Base-by-base conservation (phyloP, 1,284 basidiomycete species). In the Cystobasidiaceae sp. region DNA sequence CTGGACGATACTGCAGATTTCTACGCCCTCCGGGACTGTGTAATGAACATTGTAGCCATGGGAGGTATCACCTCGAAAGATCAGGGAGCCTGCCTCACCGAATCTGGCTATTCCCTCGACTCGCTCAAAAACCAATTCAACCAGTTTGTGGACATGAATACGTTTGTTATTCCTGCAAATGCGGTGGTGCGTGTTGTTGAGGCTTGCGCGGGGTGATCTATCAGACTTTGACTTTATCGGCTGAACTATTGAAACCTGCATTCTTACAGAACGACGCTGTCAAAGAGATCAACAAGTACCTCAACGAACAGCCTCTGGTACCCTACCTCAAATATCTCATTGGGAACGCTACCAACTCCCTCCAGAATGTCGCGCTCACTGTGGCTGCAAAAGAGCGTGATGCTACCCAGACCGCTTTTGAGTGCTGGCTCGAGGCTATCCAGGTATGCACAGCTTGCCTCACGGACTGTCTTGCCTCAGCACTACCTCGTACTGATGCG, bases 291-390 rank as follows among this genome's bases (percentile, higher is more conserved):
- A 64, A 44, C 11, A 45, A 51, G 6, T 64, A 56, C 17, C 30
- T 64, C 0, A 30, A 55, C 33, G 45, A 39, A 3, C 30, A 46
- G 21, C 51, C 55, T 21, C 61, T 64, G 9, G 52, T 56, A 4
- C 61, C 61, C 13, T 28, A 44, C 15, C 45, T 60, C 46, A 50
- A 62, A 27, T 62, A 62, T 25, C 51, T 56, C 61, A 56, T 64
- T 32, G 52, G 61, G 27, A 64, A 64, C 30, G 51, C 61, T 8
- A 33, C 61, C 32, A 11, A 55, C 19, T 51, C 61, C 0, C 46
- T 64, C 19, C 61, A 56, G 25, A 64, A 64, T 23, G 61, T 64
- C 3, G 48, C 56, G 15, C 56, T 59, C n/a, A 32, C 56, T 11
- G 41, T 49, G 25, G 44, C 41, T 23, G 65, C 65, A 21, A 60